phyloP scores from a whole-genome alignment of 495 filamentous ascomycete genomes.

The Evernia prunastri region DNA sequence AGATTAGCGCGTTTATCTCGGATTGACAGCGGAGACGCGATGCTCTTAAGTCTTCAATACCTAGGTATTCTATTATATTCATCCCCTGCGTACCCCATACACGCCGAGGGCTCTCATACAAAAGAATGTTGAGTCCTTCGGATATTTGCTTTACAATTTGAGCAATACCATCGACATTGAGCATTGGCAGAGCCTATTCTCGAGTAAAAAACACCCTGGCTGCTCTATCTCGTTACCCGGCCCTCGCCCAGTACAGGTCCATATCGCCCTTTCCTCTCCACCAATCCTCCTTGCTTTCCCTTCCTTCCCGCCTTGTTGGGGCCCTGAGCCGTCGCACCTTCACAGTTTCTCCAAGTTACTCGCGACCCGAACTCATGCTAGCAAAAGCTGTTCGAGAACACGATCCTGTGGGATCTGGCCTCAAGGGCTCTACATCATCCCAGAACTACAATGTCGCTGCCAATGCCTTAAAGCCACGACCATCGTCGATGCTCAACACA shows the following conservation, averaged over 20 bases:
- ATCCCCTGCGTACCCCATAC: no score
- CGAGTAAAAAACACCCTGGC: constrained; percentile 13
- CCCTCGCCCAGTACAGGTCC: constrained; percentile 10
- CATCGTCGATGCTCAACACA: constrained; percentile 16
- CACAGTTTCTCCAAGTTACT: constrained; percentile 8
- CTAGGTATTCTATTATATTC: no score
- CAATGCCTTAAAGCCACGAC: constrained; percentile 21
- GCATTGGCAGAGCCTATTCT: background rate
- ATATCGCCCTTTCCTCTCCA: background rate
- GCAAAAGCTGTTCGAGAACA: constrained; percentile 24
- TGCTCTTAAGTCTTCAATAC: constrained; percentile 1
- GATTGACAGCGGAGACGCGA: no score
- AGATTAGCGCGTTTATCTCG: constrained; percentile 13
- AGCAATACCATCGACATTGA: no score
- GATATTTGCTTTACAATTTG: no score
- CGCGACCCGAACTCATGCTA: constrained; percentile 22
- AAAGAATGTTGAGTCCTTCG: no score
- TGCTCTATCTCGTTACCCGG: constrained; percentile 31
- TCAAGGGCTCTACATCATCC: constrained; percentile 15
- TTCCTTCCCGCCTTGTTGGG: constrained; percentile 14
- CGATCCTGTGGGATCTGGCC: background rate
- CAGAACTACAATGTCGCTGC: constrained; percentile 12
- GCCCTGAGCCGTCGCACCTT: constrained; percentile 15
- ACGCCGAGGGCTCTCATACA: no score
- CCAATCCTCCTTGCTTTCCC: constrained; percentile 25